phyloP scores from a whole-genome alignment of 805 yeast species.

The Middelhovenomyces tepae region DNA sequence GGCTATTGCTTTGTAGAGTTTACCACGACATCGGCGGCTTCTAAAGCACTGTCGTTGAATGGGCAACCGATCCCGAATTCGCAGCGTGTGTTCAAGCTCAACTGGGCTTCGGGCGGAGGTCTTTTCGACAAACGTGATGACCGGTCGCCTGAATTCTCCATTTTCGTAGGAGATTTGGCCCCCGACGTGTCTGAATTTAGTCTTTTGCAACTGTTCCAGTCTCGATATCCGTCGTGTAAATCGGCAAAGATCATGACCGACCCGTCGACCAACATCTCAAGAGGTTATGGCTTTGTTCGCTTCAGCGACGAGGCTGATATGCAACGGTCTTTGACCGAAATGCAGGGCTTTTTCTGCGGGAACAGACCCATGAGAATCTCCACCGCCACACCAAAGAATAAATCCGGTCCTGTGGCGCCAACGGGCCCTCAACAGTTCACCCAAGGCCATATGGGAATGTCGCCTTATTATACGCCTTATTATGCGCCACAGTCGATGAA shows the following conservation, averaged over 20 bases:
- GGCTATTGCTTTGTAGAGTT: constrained; percentile 84
- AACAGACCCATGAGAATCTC: constrained; percentile 73
- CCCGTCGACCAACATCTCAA: constrained; percentile 55
- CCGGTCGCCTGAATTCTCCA: constrained; percentile 44
- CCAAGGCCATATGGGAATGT: constrained; percentile 22
- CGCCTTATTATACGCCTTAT: constrained; percentile 19
- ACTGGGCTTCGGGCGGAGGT: constrained; percentile 66
- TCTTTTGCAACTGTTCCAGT: constrained; percentile 56
- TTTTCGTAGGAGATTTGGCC: constrained; percentile 81
- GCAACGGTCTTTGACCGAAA: constrained; percentile 62
- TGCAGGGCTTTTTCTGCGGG: constrained; percentile 70
- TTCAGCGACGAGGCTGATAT: constrained; percentile 58
- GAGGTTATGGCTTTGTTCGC: constrained; percentile 88
- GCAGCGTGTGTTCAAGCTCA: constrained; percentile 53
- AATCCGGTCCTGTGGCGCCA: constrained; percentile 15
- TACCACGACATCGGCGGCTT: constrained; percentile 48
- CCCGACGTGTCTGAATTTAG: constrained; percentile 62
- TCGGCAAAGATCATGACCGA: constrained; percentile 76
- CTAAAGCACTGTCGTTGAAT: constrained; percentile 55
- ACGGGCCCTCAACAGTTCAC: constrained; percentile 16
- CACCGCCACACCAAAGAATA: constrained; percentile 50
- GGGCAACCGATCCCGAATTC: constrained; percentile 63
- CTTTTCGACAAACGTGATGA: constrained; percentile 23
- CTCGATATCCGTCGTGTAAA: constrained; percentile 62
- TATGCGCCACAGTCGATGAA: constrained; percentile 29